Conservation (phyloP, 345 rosid species). For the Gossypium australe region DNA sequence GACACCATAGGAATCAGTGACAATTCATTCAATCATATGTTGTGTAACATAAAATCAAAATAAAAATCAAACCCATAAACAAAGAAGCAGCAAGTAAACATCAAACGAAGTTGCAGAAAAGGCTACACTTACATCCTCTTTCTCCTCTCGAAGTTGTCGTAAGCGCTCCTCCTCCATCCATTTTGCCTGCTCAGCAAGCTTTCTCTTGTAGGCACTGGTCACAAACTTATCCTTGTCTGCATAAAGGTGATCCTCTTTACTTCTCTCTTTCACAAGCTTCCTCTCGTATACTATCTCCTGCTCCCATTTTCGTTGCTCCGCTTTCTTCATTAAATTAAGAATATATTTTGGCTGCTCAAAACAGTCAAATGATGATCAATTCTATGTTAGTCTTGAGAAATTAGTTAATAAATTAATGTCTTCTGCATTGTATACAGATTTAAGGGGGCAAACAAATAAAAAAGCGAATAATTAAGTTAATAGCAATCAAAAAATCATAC, state of each 20-base stretch:
- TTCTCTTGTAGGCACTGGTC: constrained; percentile 69
- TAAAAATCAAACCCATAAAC: not conserved
- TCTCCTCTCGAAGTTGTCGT: constrained; percentile 73
- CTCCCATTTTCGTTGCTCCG: constrained; percentile 60
- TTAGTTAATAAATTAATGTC: not conserved
- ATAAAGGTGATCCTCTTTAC: constrained; percentile 72
- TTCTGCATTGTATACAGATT: not conserved
- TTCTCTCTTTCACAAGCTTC: constrained; percentile 85
- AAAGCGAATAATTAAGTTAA: not conserved
- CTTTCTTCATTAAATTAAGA: constrained; percentile 52
- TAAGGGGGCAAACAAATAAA: not conserved
- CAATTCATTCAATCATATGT: not conserved
- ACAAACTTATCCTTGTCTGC: constrained; percentile 82
- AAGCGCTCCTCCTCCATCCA: constrained; percentile 72
- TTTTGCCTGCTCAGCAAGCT: constrained; percentile 79
- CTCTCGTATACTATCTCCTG: constrained; percentile 75
- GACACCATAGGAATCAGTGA: not conserved
- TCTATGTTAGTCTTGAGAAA: not conserved
- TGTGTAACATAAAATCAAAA: not conserved
- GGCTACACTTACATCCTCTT: constrained; percentile 67
- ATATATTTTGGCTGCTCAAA: constrained; percentile 72
- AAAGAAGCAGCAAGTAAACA: not conserved
- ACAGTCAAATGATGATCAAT: not conserved
- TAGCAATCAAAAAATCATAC: not conserved
- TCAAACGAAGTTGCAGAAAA: not conserved